Evolutionary conservation across 441 rosid genomes (phyloP), one percentile per base, ranked within the genome.

Genomic region (Dalechampia spathulata): DNA sequence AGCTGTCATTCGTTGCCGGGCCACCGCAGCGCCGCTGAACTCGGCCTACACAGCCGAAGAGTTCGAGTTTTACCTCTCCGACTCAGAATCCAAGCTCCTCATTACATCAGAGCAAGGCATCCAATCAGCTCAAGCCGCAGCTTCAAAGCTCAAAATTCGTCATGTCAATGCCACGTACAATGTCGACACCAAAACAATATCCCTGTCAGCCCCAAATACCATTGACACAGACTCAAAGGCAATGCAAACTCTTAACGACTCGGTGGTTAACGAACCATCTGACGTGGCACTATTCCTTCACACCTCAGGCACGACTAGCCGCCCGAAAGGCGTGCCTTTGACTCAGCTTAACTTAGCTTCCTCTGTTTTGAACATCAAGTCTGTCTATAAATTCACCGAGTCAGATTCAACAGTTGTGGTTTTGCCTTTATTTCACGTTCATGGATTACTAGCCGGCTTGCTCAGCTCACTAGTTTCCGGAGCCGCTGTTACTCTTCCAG

Each of bases 301-400:
- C 58, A 70, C 75, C 23, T 90, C 97, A 0, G 97, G 97, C 82
- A 90, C 71, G 30, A 86, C 97, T 19, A 86, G 97, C 81, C 83
- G 95, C 41, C 97, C 97, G 1, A 90, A 90, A 70, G 97, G 95
- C 17, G 95, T 90, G 30, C 95, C 95, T 0, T 60, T 90, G 49
- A 86, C 87, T 42, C 95, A 90, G 86, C 74, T 72, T 15, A 90
- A 90, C 25, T 39, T 90, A 5, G 95, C 62, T 14, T 71, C 97
- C 4, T 86, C 97, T 0, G 90, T 83, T 6, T 58, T 42, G 42
- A 90, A 84, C 76, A 83, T 86, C 34, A 86, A 56, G 54, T 81
- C 89, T 1, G 93, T 86, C 1, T 86, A 90, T 52, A 83, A 73
- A 34, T 75, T 90, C 30, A 71, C 80, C 0, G 90, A 86, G 73